These are phyloP conservation scores for Metschnikowia kofuensis DNA, from an alignment of 805 yeast genomes.

Conservation along the genomic window DNA sequence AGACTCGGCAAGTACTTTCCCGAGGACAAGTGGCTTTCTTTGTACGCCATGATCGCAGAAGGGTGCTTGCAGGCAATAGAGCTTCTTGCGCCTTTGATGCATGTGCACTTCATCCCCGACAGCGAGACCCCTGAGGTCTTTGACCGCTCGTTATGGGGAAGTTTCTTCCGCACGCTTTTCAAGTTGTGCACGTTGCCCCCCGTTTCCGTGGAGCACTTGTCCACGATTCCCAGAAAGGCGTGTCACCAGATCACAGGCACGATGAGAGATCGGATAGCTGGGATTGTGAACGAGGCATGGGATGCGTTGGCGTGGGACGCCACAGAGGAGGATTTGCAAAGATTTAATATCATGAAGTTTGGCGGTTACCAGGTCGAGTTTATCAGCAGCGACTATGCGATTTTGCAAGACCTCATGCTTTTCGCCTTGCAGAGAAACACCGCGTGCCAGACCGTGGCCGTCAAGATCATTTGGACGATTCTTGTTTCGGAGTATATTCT, in stretches of 20 bases:
- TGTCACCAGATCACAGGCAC: constrained; percentile 61
- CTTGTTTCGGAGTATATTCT: constrained; percentile 63
- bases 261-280: constrained; percentile 57
- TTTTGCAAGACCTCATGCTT: constrained; percentile 62
- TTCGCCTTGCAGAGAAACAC: constrained; percentile 67
- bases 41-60: constrained; percentile 56
- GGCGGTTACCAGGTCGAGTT: constrained; percentile 74
- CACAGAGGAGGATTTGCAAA: constrained; percentile 46
- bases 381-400: constrained; percentile 52
- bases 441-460: constrained; percentile 59
- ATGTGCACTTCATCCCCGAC: constrained; percentile 50
- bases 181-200: constrained; percentile 65
- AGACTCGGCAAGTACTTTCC: constrained; percentile 62
- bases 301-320: constrained; percentile 65
- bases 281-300: constrained; percentile 64
- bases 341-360: constrained; percentile 59
- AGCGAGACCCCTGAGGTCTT: constrained; percentile 49
- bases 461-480: constrained; percentile 66
- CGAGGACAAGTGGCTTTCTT: constrained; percentile 67
- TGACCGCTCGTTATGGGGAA: constrained; percentile 66
- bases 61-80: constrained; percentile 54
- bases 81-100: constrained; percentile 49
- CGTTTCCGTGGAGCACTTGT: constrained; percentile 63
- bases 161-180: constrained; percentile 55
- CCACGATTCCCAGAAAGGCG: constrained; percentile 71